Evolutionary conservation across 208 protist genomes (phyloP).

Genomic region (Vickermania ingenoplastis): DNA sequence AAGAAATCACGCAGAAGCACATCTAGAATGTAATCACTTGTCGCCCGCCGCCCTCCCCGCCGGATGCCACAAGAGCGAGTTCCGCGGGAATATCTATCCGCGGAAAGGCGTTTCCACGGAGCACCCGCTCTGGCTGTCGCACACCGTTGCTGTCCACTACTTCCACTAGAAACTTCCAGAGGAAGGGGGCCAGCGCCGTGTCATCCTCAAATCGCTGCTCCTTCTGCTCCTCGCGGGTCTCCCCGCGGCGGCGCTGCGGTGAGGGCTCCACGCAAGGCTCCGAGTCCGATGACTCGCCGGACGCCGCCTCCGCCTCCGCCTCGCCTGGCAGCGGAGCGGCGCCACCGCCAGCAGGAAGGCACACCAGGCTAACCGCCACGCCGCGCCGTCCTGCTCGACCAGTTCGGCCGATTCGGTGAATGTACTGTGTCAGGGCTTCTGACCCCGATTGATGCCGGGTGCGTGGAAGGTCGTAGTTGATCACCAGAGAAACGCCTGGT

Average conservation of each 20-base stretch:
- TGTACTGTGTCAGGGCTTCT: slow-evolving; percentile 83
- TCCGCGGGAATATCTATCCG: slow-evolving; percentile 33
- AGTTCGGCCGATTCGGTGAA: slow-evolving; percentile 94
- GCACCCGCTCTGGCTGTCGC: background rate
- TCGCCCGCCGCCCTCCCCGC: too few relatives aligned
- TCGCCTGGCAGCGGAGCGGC: background rate
- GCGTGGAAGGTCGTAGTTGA: slow-evolving; percentile 97
- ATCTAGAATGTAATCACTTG: too few relatives aligned
- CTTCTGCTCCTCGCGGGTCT: background rate
- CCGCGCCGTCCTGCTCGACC: slow-evolving; percentile 85
- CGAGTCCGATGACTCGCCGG: background rate
- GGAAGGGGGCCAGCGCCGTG: slow-evolving; percentile 28
- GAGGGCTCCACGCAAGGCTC: slow-evolving; percentile 1
- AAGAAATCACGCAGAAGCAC: too few relatives aligned
- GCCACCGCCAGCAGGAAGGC: slow-evolving; percentile 6
- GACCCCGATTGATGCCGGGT: slow-evolving; percentile 3
- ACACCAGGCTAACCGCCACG: slow-evolving; percentile 89
- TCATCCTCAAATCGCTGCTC: slow-evolving; percentile 30
- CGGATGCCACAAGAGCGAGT: too few relatives aligned
- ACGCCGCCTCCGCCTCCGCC: slow-evolving; percentile 4
- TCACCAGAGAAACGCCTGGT: slow-evolving; percentile 92
- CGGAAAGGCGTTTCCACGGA: slow-evolving; percentile 22
- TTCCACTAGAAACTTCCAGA: slow-evolving; percentile 60
- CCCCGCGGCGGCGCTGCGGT: slow-evolving; percentile 3
- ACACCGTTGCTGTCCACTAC: slow-evolving; percentile 37